Evolutionary conservation across 2,329 filamentous ascomycete genomes (phyloP), one percentile per base, ranked within the genome.

Genomic region (Aquanectria penicillioides): DNA sequence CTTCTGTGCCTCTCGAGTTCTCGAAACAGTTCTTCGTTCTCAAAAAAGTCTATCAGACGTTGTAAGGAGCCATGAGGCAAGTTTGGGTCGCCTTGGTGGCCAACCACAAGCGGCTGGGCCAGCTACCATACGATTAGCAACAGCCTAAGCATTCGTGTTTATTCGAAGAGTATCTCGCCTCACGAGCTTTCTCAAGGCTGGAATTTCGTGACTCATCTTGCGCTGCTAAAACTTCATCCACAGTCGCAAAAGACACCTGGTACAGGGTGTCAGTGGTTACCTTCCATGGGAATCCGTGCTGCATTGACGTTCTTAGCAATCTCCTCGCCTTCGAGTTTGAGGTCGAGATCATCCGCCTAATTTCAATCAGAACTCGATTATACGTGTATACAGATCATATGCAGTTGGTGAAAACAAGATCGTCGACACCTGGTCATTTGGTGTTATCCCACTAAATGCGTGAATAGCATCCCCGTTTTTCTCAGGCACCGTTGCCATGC

Each of bases 1-100:
- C 75, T 71, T n/a, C 68, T 59, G n/a, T 79, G 68, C n/a, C 76
- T 74, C 22, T 77, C 75, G 3, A 76, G 74, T 15, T 75, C 68
- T 4, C 69, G 63, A n/a, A 75, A 69, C 5, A 77, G 49, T 6
- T 63, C 68, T 0, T 66, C 37, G 33, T 75, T 70, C 3, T 26
- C 29, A 5, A 69, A 2, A 9, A 69, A 69, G 0, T 36, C 17
- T 6, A 56, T 50, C 0, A 69, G 46, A 1, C 66, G 66, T 2
- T 66, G 15, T 1, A 69, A 44, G 0, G 64, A 57, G 1, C 63
- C 62, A 9, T 56, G 31, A 13, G 46, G 67, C 51, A 69, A 69
- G 18, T 69, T 69, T 12, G 66, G 66, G 3, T 69, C 66, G 6
- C 61, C 51, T 4, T 62, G 55, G 17, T 69, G 66, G 3, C 17